Conservation (phyloP, 2,329 filamentous ascomycete genomes). For the Talaromyces pinophilus region DNA sequence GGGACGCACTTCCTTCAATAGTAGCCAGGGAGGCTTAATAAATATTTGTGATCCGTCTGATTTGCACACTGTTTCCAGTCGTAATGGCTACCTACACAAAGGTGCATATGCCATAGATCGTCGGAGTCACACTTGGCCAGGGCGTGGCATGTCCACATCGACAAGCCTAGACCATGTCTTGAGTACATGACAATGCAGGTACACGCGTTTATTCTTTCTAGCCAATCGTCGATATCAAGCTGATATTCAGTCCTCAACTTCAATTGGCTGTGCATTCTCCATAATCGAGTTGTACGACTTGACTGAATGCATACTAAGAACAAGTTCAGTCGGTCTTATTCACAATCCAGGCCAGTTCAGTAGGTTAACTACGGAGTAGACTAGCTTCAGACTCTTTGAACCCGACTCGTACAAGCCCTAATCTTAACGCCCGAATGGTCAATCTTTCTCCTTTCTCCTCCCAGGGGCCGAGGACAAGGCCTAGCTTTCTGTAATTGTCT, state of each 20-base stretch:
- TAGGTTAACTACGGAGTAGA: background rate
- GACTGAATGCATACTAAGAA: background rate
- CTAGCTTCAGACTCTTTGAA: background rate
- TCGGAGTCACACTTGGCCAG: slow-evolving; percentile 9
- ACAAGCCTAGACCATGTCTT: slow-evolving; percentile 11
- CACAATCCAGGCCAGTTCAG: background rate
- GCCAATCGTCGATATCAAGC: background rate
- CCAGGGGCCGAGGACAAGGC: slow-evolving; percentile 3
- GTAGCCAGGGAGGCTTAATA: slow-evolving; percentile 5
- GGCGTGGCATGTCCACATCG: slow-evolving; percentile 14
- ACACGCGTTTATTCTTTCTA: slow-evolving; percentile 11
- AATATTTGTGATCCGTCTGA: slow-evolving; percentile 6
- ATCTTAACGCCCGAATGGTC: background rate
- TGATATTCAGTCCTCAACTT: background rate
- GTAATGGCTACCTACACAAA: background rate
- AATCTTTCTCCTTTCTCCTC: slow-evolving; percentile 10
- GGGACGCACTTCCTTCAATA: slow-evolving; percentile 3
- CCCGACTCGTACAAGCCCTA: slow-evolving; percentile 18
- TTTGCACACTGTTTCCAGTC: background rate
- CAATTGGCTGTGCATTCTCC: slow-evolving; percentile 4
- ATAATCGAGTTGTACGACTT: slow-evolving; percentile 4
- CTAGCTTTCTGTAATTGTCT: background rate
- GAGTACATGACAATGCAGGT: slow-evolving; percentile 12
- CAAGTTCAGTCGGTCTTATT: background rate
- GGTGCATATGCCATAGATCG: slow-evolving; percentile 6